Evolutionary conservation across 1,139 yeast species (phyloP), one percentile per base, ranked within the genome.

Genomic region (Pichia sorboxylosa): DNA sequence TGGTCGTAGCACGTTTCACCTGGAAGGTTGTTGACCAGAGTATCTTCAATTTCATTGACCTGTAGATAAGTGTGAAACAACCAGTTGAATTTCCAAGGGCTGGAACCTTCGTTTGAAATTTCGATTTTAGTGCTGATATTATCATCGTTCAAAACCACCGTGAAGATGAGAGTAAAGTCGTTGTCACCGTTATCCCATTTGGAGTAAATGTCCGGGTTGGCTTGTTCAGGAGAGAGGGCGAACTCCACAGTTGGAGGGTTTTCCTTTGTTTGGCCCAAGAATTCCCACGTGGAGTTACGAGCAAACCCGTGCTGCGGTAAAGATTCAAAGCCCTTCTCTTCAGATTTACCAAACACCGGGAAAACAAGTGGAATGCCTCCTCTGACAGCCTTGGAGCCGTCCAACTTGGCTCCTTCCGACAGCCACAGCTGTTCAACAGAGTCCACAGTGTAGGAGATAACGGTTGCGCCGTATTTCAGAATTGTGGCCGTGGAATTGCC

Each of bases 301-400:
- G 95, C 97, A 59, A 90, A 82, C 2, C 98, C 98, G 53, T 90
- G 98, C 59, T 90, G 97, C 11, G 96, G 96, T 45, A 90, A 69
- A 49, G 52, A 43, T 26, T 53, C 52, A 39, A 63, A 54, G 1
- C 57, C 59, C 9, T 34, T 61, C 43, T 63, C 54, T 41, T 65
- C 45, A 17, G 75, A 69, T 52, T 82, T 84, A 38, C 98, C 97
- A 56, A 90, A 90, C 6, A 85, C 77, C 2, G 97, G 98, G 67
- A 90, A 90, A 3, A 87, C 97, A 20, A 90, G 64, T 10, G 98
- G 98, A 34, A 90, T 82, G 31, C 98, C 98, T 40, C 98, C 98
- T 52, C 98, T 71, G 17, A 90, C 96, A 1, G 97, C 92, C 53
- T 80, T 82, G 31, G 87, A 59, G 4, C 96, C 96, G 49, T 90